Base-by-base conservation (phyloP, 495 filamentous ascomycete species). In the Penicillium malachiteum region DNA sequence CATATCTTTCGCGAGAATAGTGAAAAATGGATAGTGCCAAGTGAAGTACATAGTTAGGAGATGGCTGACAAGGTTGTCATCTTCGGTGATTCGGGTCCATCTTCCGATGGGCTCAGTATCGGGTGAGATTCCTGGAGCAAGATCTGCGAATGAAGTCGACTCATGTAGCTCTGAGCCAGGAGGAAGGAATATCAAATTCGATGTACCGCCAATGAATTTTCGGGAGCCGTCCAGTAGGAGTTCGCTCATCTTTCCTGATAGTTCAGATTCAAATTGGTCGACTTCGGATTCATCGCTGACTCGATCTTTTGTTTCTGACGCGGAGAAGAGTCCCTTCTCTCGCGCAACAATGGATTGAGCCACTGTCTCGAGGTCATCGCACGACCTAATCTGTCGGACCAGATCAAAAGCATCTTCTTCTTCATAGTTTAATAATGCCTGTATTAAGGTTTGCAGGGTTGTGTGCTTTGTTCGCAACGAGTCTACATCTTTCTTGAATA, bases 11-110 rank as follows among this genome's bases (percentile, higher is more conserved):
- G 92, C 92, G 6, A 97, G 81, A 0, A 89, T 93, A 10, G 91
- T 93, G 73, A 98, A 98, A 70, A 91, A 97, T 10, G 93, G 87
- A 68, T 97, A 98, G 63, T 98, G 94, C 91, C 94, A 98, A 31
- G 87, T 88, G 72, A 97, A 97, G 72, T 98, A 98, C 90, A 97
- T 92, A 54, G 89, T 92, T 62, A 98, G 82, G 10, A 98, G 82
- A 74, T 97, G 95, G 12, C 83, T 81, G 57, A 97, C 83, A 9
- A 96, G 75, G 14, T 86, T 83, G 14, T 85, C 72, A 67, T 97
- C 88, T 41, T 83, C 78, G 8, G 93, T 96, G 17, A 96, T 92
- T 35, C 76, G 78, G 3, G 94, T 96, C 94, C 94, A 98, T 49
- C 86, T 90, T 10, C 81, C 84, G 26, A 92, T 77, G 7, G 91